Base-by-base conservation (phyloP, 2,329 filamentous ascomycete genomes). In the Exophiala aquamarina region DNA sequence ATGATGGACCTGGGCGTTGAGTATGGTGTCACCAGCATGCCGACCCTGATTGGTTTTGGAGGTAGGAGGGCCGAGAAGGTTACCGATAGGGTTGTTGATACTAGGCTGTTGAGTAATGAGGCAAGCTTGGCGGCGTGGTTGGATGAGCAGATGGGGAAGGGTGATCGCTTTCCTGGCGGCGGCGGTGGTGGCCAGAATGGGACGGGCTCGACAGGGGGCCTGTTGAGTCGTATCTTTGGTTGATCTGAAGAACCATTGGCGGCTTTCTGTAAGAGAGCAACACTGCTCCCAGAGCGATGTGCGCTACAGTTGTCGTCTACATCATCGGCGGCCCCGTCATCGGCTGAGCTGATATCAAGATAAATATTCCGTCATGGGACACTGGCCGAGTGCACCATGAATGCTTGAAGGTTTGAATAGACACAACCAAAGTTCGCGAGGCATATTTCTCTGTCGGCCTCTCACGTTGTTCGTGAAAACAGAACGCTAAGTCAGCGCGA, bases 11-110 rank as follows among this genome's bases (percentile, higher is more conserved):
- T 57, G 26, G 57, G 55, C 1, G 51, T 59, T 20, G 53, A 57
- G 43, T 59, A 52, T 17, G 57, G 55, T 10, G 51, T 59, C n/a
- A 56, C 47, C 5, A 58, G 55, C 34, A 50, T 59, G 51, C 57
- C 57, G 13, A 59, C 55, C 1, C 26, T 59, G 31, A 54, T 59
- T 7, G 57, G 57, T 3, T 59, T 58, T 43, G 57, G 57, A 1
- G 57, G 57, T 10, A 45, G 57, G 28, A 53, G 55, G 41, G 57
- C 55, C 2, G 50, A 59, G 35, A 35, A 55, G 14, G 55, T 59
- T 14, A 59, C 57, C 26, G 57, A 59, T 6, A 39, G 55, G 4
- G 4, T 59, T 8, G 49, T 51, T 4, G 57, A 59, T 34, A 55
- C 54, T 32, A 56, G 50, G 43, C 28, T 58, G 45, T 23, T 59